These are phyloP conservation scores for Cystobasidium pallidum DNA, from an alignment of 1,284 basidiomycete genomes.

Conservation along the genomic window DNA sequence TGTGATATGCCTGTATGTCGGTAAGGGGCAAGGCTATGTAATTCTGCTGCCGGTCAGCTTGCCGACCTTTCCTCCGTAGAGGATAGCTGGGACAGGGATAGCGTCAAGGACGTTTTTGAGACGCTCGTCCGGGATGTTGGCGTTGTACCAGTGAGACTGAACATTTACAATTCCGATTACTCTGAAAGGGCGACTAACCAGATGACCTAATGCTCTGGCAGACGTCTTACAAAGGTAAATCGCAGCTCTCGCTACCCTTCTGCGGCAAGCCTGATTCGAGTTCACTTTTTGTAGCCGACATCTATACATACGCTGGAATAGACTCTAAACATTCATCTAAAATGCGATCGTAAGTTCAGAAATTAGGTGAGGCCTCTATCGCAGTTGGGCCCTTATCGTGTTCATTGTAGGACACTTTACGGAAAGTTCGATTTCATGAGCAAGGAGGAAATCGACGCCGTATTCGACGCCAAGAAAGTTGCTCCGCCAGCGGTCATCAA, in stretches of 20 bases:
- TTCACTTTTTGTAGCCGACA: slow-evolving; percentile 46
- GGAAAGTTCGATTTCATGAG: slow-evolving; percentile 46
- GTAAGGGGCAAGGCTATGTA: slow-evolving; percentile 6
- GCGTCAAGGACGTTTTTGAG: slow-evolving; percentile 45
- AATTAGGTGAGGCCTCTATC: neutral
- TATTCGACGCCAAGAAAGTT: slow-evolving; percentile 26
- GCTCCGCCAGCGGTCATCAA: slow-evolving; percentile 7
- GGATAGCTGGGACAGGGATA: slow-evolving; percentile 47
- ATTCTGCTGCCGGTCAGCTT: neutral
- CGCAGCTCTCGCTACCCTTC: too few relatives aligned
- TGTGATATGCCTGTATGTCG: slow-evolving; percentile 50
- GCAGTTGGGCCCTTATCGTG: neutral
- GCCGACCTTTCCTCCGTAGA: slow-evolving; percentile 15
- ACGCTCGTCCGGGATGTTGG: slow-evolving; percentile 45
- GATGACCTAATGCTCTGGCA: neutral
- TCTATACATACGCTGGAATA: slow-evolving; percentile 56
- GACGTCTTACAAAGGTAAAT: slow-evolving; percentile 33
- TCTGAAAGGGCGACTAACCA: neutral
- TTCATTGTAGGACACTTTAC: slow-evolving; percentile 15
- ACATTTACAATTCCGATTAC: too few relatives aligned
- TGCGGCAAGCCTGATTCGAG: neutral
- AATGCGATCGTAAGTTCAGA: slow-evolving; percentile 53
- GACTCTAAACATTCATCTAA: slow-evolving; percentile 56
- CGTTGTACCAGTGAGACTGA: slow-evolving; percentile 32
- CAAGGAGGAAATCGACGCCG: slow-evolving; percentile 44